These are phyloP conservation scores for Artemisia argyi DNA, from an alignment of 129 eudicot species.

Conservation along the genomic window DNA sequence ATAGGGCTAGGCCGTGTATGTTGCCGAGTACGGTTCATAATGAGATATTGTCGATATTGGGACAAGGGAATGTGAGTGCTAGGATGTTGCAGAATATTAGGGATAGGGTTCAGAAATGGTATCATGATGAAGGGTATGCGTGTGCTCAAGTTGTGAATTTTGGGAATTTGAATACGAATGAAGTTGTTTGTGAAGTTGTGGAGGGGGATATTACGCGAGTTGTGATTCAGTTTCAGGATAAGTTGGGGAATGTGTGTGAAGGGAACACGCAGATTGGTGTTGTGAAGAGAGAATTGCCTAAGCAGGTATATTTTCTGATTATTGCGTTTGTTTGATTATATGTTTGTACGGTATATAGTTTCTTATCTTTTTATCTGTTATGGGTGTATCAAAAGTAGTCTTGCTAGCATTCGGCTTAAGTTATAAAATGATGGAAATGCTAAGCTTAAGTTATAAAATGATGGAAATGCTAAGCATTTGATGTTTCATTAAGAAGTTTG, in stretches of 20 bases:
- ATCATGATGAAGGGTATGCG: constrained; percentile 86
- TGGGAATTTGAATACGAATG: constrained; percentile 79
- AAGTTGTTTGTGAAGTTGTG: constrained; percentile 93
- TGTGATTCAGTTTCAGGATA: constrained; percentile 85
- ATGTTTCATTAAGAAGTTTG: too few species aligned
- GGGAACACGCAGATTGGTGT: constrained; percentile 79
- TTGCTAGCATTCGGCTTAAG: neutral
- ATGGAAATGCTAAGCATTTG: neutral
- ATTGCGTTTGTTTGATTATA: neutral
- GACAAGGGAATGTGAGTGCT: constrained; percentile 68
- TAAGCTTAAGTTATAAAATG: neutral
- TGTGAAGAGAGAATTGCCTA: constrained; percentile 74
- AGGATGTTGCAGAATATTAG: constrained; percentile 77
- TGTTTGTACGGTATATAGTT: constrained; percentile 8
- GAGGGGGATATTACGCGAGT: constrained; percentile 89
- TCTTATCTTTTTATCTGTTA: neutral
- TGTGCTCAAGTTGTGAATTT: constrained; percentile 90
- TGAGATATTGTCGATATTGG: constrained; percentile 62
- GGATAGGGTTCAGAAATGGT: constrained; percentile 85
- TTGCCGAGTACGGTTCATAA: constrained; percentile 49
- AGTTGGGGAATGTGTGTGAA: constrained; percentile 87
- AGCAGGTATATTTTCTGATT: constrained; percentile 45
- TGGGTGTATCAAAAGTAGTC: neutral
- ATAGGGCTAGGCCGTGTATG: constrained; percentile 71
- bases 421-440: neutral